These are phyloP conservation scores for Chalciporus pseudorubinellus DNA, from an alignment of 768 basidiomycete species.

Conservation along the genomic window DNA sequence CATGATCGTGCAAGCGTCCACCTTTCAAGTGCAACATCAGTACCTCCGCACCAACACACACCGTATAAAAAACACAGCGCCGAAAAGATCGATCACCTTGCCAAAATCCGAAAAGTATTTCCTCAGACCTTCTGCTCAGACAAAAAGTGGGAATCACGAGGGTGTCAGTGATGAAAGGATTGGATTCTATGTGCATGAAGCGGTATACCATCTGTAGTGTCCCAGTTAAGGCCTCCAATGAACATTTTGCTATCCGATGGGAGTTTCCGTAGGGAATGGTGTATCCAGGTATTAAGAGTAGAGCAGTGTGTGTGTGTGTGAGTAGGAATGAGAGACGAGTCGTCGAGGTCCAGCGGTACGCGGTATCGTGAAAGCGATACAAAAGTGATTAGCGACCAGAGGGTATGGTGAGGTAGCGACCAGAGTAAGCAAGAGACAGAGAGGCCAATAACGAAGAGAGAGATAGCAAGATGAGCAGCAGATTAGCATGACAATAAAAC, in stretches of 20 bases:
- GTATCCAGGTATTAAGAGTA: slow-evolving; percentile 29
- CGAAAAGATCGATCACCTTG: slow-evolving; percentile 43
- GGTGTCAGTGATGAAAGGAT: slow-evolving; percentile 26
- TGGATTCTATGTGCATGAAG: slow-evolving; percentile 25
- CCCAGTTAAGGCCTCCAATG: slow-evolving; percentile 89
- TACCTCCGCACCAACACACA: slow-evolving; percentile 1
- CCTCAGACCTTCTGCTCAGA: slow-evolving; percentile 53
- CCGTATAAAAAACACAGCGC: neutral
- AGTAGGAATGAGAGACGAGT: slow-evolving; percentile 27
- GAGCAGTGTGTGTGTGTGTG: slow-evolving; percentile 21
- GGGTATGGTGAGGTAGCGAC: slow-evolving; percentile 33
- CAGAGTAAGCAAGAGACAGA: slow-evolving; percentile 31
- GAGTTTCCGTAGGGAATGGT: slow-evolving; percentile 28
- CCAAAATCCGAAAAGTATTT: slow-evolving; percentile 81
- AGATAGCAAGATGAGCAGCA: slow-evolving; percentile 22
- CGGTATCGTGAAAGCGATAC: slow-evolving; percentile 35
- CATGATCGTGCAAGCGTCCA: slow-evolving; percentile 85
- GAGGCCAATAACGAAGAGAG: slow-evolving; percentile 25
- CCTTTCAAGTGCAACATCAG: slow-evolving; percentile 37
- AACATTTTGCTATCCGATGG: slow-evolving; percentile 75
- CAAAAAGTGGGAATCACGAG: slow-evolving; percentile 17
- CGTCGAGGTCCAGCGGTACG: slow-evolving; percentile 35
- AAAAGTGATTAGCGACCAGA: slow-evolving; percentile 35
- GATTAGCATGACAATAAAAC: slow-evolving; percentile 30
- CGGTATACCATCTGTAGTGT: slow-evolving; percentile 81